Evolutionary conservation across 805 yeast genomes (phyloP).

Genomic region (Sugiyamaella smithiae): DNA sequence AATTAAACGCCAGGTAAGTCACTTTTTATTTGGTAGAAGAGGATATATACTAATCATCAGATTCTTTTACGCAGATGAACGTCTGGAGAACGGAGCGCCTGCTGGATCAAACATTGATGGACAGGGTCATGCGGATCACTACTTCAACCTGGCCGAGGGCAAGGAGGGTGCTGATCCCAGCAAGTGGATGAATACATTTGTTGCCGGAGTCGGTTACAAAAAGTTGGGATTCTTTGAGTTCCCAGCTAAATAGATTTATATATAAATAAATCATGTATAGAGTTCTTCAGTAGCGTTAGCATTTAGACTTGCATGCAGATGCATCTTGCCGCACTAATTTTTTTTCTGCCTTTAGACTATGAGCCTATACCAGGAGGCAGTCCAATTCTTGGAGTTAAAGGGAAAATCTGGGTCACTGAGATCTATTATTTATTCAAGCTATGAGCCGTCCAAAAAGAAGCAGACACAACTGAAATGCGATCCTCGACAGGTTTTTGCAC

Average conservation of each 20-base stretch:
- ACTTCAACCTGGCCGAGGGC: neutral
- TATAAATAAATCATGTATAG: no score
- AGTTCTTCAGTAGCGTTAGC: no score
- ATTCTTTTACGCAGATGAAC: slow-evolving; percentile 2
- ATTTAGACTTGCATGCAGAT: slow-evolving; percentile 1
- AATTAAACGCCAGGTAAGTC: neutral
- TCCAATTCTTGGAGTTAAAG: slow-evolving; percentile 39
- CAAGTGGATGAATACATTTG: neutral
- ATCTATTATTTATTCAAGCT: slow-evolving; percentile 49
- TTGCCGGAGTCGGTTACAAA: neutral
- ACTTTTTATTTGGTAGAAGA: neutral
- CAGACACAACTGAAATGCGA: slow-evolving; percentile 52
- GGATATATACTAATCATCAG: neutral
- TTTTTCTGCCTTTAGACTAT: slow-evolving; percentile 15
- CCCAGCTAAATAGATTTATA: no score
- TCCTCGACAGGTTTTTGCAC: slow-evolving; percentile 84
- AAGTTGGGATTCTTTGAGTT: neutral
- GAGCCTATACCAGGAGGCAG: slow-evolving; percentile 40
- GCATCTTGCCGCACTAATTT: neutral
- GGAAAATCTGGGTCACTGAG: slow-evolving; percentile 55
- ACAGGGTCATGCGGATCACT: neutral
- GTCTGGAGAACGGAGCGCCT: neutral
- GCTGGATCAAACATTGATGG: neutral
- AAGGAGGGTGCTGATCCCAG: neutral
- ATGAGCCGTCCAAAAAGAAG: slow-evolving; percentile 18